Conservation (phyloP, 805 yeast genomes). For the Starmerella sirachaensis region DNA sequence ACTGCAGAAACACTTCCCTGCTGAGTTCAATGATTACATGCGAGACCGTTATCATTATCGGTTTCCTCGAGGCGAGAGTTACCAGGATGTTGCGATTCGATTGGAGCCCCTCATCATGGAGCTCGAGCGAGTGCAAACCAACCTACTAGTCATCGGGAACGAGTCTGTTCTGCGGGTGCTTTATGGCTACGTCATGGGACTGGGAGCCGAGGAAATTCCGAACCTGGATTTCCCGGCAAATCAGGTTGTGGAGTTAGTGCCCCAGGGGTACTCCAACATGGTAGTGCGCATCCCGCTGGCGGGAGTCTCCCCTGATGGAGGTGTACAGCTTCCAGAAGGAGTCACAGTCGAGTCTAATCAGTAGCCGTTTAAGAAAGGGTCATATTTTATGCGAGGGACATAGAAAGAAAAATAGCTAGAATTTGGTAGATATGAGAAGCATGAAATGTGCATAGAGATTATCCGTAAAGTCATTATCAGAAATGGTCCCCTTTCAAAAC, state of each 20-base stretch:
- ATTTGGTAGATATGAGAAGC: no score
- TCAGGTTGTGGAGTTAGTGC: slow-evolving; percentile 67
- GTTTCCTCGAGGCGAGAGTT: slow-evolving; percentile 84
- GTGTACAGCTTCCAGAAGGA: slow-evolving; percentile 17
- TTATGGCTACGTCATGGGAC: slow-evolving; percentile 91
- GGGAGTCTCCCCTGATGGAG: slow-evolving; percentile 21
- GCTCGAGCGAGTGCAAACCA: slow-evolving; percentile 76
- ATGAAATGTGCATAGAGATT: no score
- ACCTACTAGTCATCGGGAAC: slow-evolving; percentile 81
- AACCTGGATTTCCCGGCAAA: slow-evolving; percentile 61
- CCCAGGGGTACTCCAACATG: slow-evolving; percentile 21
- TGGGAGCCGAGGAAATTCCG: slow-evolving; percentile 79
- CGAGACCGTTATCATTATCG: slow-evolving; percentile 88
- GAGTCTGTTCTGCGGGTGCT: slow-evolving; percentile 80
- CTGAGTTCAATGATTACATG: slow-evolving; percentile 51
- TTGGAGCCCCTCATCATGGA: slow-evolving; percentile 87
- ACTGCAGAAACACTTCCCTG: slow-evolving; percentile 48
- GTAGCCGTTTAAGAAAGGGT: no score
- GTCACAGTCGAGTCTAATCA: slow-evolving; percentile 5
- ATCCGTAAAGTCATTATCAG: no score
- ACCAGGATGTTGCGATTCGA: slow-evolving; percentile 89
- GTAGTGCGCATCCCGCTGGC: slow-evolving; percentile 22
- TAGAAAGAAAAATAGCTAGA: no score
- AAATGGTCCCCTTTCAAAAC: no score
- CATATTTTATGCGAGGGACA: no score